Evolutionary conservation across 805 yeast species (phyloP).

Genomic region (Candida tallmaniae): DNA sequence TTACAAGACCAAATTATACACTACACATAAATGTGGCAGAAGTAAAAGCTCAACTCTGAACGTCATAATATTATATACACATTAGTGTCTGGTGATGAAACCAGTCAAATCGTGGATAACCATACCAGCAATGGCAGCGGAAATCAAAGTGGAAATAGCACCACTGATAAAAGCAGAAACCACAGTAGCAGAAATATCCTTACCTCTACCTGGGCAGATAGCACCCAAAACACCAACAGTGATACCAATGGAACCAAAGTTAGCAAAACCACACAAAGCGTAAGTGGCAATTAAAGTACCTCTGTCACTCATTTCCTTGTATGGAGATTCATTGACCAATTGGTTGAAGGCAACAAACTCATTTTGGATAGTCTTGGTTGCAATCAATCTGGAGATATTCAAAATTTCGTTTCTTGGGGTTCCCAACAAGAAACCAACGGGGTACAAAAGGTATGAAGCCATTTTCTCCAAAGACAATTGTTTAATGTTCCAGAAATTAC

Average conservation of each 20-base stretch:
- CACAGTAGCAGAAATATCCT: slow-evolving; percentile 43
- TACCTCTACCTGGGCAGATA: slow-evolving; percentile 46
- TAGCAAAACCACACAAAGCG: slow-evolving; percentile 60
- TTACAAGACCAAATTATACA: no score
- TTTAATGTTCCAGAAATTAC: slow-evolving; percentile 56
- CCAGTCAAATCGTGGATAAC: slow-evolving; percentile 46
- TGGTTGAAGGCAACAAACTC: slow-evolving; percentile 54
- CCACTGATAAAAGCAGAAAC: slow-evolving; percentile 50
- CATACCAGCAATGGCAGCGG: slow-evolving; percentile 63
- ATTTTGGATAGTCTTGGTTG: slow-evolving; percentile 56
- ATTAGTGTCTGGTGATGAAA: slow-evolving; percentile 11
- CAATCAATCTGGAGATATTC: slow-evolving; percentile 47
- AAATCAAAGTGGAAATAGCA: slow-evolving; percentile 47
- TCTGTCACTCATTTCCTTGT: slow-evolving; percentile 44
- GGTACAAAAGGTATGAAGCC: slow-evolving; percentile 54
- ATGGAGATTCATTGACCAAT: slow-evolving; percentile 38
- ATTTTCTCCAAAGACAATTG: slow-evolving; percentile 50
- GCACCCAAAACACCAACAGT: slow-evolving; percentile 57
- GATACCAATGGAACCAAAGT: slow-evolving; percentile 58
- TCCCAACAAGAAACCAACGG: slow-evolving; percentile 57
- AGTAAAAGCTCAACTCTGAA: no score
- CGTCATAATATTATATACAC: no score
- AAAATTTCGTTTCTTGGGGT: slow-evolving; percentile 49
- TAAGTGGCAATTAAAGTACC: slow-evolving; percentile 55
- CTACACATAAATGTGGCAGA: no score